Percentiles rank a stretch among this genome's conserved stretches.
These are phyloP conservation scores for Debaryomyces udenii DNA, from an alignment of 1,139 yeast genomes.

Conservation along the genomic window DNA sequence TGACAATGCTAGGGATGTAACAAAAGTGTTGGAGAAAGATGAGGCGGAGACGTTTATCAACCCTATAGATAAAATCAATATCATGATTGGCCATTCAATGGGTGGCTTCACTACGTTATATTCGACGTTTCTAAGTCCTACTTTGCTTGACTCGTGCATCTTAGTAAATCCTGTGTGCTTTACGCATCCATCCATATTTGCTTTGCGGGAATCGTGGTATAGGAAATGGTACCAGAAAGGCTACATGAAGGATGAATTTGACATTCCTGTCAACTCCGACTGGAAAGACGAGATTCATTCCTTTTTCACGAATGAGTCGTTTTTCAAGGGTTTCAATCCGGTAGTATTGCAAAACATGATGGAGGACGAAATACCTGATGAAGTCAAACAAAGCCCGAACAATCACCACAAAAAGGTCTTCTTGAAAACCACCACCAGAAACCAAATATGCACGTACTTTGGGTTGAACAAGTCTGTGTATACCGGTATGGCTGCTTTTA, in stretches of 20 bases:
- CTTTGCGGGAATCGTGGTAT: constrained; percentile 13
- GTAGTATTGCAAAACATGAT: constrained; percentile 41
- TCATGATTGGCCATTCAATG: constrained; percentile 64
- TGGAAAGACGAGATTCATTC: constrained; percentile 30
- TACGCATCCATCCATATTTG: constrained; percentile 13
- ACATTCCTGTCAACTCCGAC: constrained; percentile 16
- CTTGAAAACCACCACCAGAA: constrained; percentile 11
- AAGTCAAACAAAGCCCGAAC: neutral
- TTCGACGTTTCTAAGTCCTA: constrained; percentile 49
- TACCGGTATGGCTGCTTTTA: constrained; percentile 2
- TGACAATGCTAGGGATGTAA: constrained; percentile 59
- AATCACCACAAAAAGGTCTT: constrained; percentile 1
- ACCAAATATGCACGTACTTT: constrained; percentile 13
- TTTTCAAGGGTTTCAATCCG: constrained; percentile 46
- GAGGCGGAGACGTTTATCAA: constrained; percentile 28
- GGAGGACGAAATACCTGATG: constrained; percentile 25
- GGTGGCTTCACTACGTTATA: constrained; percentile 57
- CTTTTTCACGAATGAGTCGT: constrained; percentile 41
- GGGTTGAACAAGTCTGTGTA: constrained; percentile 7
- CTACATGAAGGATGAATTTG: constrained; percentile 13
- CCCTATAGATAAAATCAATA: constrained; percentile 26
- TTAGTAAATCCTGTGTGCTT: constrained; percentile 59
- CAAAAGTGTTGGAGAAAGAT: constrained; percentile 41
- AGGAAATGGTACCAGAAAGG: constrained; percentile 13
- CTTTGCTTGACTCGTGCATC: constrained; percentile 50